Conservation (phyloP, 2,329 filamentous ascomycete genomes). For the Aspergillus versicolor region DNA sequence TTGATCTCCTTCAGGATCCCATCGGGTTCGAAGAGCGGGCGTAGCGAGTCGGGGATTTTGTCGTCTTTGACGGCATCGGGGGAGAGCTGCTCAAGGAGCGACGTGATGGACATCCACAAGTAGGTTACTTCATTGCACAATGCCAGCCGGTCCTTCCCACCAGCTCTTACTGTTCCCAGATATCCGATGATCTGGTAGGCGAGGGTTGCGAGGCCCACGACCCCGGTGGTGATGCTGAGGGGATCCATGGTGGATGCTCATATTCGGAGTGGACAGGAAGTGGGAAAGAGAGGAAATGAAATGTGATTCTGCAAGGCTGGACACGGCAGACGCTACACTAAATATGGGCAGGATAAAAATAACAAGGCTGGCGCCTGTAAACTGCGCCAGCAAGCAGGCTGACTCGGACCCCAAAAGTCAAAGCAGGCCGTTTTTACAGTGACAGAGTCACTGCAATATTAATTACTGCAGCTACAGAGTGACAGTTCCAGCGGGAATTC, state of each 20-base stretch:
- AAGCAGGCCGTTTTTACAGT: too few species aligned
- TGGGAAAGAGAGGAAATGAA: not conserved
- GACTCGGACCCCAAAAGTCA: too few species aligned
- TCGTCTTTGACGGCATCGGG: slow-evolving; percentile 5
- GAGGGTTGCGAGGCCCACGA: slow-evolving; percentile 15
- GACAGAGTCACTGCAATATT: too few species aligned
- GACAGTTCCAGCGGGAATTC: too few species aligned
- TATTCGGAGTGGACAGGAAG: not conserved
- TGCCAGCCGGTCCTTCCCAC: slow-evolving; percentile 15
- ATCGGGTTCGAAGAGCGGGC: slow-evolving; percentile 13
- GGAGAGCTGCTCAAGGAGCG: slow-evolving; percentile 6
- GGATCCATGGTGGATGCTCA: slow-evolving; percentile 13
- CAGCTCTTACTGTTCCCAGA: slow-evolving; percentile 5
- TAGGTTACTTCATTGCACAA: slow-evolving; percentile 12
- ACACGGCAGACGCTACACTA: not conserved
- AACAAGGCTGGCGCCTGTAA: not conserved
- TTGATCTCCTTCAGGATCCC: slow-evolving; percentile 15
- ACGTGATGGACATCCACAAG: slow-evolving; percentile 14
- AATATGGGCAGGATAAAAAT: not conserved
- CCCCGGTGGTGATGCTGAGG: slow-evolving; percentile 15
- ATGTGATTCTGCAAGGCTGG: not conserved
- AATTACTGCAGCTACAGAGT: too few species aligned
- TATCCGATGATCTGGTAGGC: slow-evolving; percentile 17
- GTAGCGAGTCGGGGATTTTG: slow-evolving; percentile 4
- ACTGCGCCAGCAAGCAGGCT: too few species aligned